phyloP scores from a whole-genome alignment of 116 monocot species.

The Posidonia oceanica region DNA sequence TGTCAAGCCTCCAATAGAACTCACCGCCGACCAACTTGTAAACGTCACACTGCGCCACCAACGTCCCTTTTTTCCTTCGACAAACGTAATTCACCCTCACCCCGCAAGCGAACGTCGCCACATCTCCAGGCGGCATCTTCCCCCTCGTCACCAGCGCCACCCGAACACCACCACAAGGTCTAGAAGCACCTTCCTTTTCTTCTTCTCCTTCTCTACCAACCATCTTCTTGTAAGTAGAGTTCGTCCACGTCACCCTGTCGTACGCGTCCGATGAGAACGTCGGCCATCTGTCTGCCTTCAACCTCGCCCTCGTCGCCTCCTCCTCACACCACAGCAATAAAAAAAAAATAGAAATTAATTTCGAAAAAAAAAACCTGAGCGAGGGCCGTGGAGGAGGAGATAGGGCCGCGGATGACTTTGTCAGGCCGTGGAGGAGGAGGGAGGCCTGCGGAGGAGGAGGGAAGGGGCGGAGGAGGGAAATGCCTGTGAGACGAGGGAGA shows the following conservation, averaged over 20 bases:
- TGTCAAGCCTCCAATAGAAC: constrained; percentile 34
- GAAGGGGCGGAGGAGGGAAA: too few relatives aligned
- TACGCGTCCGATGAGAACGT: constrained; percentile 16
- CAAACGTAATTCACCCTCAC: constrained; percentile 20
- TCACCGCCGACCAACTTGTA: constrained; percentile 20
- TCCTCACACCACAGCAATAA: too few relatives aligned
- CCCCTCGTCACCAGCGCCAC: constrained; percentile 22
- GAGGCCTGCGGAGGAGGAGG: too few relatives aligned
- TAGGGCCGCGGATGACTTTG: too few relatives aligned
- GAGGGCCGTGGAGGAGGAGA: too few relatives aligned
- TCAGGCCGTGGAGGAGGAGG: too few relatives aligned
- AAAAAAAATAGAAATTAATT: too few relatives aligned
- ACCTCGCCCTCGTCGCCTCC: too few relatives aligned
- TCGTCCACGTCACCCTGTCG: constrained; percentile 26
- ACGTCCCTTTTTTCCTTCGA: too few relatives aligned
- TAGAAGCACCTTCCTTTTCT: not conserved
- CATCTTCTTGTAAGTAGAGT: constrained; percentile 27
- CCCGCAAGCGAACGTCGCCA: constrained; percentile 19
- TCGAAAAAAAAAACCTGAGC: too few relatives aligned
- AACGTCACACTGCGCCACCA: constrained; percentile 41
- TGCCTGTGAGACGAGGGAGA: too few relatives aligned
- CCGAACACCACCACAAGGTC: constrained; percentile 11
- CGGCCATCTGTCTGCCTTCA: constrained; percentile 15
- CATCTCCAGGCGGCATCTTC: constrained; percentile 7
- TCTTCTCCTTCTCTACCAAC: constrained; percentile 11